Percentiles rank a stretch among this genome's conserved stretches.
Conservation (phyloP, 2,329 filamentous ascomycete species). For the Pseudodiploospora longispora region DNA sequence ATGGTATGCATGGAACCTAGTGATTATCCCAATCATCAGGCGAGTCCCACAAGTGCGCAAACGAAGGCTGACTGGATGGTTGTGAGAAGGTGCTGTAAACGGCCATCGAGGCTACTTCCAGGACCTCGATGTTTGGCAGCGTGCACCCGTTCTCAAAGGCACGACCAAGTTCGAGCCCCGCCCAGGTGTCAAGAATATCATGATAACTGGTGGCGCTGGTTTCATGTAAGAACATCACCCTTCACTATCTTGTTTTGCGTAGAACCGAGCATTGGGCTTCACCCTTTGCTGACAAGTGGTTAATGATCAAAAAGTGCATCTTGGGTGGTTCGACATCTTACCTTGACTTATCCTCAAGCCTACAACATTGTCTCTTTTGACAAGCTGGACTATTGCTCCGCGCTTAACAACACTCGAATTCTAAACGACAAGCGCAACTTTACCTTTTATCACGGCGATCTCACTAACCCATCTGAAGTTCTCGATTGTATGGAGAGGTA, state of each 20-base stretch:
- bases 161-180: constrained; percentile 63
- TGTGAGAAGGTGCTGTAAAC: constrained; percentile 14
- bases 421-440: constrained; percentile 65
- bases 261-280: not conserved
- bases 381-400: constrained; percentile 76
- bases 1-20: constrained; percentile 7
- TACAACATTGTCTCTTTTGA: constrained; percentile 81
- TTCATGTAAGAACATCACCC: constrained; percentile 65
- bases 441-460: constrained; percentile 70
- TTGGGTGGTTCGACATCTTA: constrained; percentile 74
- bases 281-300: not conserved
- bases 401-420: constrained; percentile 67
- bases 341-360: constrained; percentile 60
- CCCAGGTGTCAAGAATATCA: constrained; percentile 66
- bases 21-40: too few relatives aligned
- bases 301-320: constrained; percentile 49
- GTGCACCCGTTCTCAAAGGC: constrained; percentile 61
- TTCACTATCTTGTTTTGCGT: not conserved
- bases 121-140: constrained; percentile 60
- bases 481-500: constrained; percentile 62
- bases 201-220: constrained; percentile 76
- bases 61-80: not conserved
- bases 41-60: too few relatives aligned
- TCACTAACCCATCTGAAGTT: constrained; percentile 63
- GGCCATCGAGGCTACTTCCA: constrained; percentile 38